Conservation (phyloP, 257 asterid species). For the Euphrasia confusa region DNA sequence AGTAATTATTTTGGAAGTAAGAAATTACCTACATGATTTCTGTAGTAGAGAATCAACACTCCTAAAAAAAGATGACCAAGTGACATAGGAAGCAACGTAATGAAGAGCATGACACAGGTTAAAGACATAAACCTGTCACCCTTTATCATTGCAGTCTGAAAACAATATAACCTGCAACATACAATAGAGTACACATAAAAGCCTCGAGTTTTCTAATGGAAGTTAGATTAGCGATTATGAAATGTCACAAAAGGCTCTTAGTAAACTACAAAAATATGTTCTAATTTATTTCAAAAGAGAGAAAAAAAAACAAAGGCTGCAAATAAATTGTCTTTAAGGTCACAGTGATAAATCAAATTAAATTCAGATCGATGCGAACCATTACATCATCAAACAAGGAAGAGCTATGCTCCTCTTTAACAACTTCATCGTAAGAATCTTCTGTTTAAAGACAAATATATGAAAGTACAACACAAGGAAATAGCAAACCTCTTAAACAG, state of each 20-base stretch:
- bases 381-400: conserved; percentile 8
- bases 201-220: not conserved
- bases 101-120: conserved; percentile 9
- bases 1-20: not conserved
- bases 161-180: conserved; percentile 19
- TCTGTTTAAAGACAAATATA: not conserved
- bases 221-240: conserved; percentile 10
- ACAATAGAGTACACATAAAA: conserved; percentile 9
- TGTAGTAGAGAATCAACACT: not conserved
- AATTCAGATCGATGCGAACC: not conserved
- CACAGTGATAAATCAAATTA: not conserved
- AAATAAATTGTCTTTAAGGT: not conserved
- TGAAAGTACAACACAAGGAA: conserved; percentile 6
- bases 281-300: conserved; percentile 3
- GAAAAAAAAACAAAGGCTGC: conserved; percentile 4
- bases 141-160: conserved; percentile 15
- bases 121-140: not conserved
- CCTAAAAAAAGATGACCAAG: not conserved
- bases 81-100: conserved; percentile 4
- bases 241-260: not conserved
- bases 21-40: not conserved
- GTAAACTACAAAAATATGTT: conserved; percentile 1
- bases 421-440: not conserved
- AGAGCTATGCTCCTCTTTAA: not conserved
- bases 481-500: not conserved